Conservation (phyloP, 495 filamentous ascomycete genomes). For the Penicillium verhagenii region DNA sequence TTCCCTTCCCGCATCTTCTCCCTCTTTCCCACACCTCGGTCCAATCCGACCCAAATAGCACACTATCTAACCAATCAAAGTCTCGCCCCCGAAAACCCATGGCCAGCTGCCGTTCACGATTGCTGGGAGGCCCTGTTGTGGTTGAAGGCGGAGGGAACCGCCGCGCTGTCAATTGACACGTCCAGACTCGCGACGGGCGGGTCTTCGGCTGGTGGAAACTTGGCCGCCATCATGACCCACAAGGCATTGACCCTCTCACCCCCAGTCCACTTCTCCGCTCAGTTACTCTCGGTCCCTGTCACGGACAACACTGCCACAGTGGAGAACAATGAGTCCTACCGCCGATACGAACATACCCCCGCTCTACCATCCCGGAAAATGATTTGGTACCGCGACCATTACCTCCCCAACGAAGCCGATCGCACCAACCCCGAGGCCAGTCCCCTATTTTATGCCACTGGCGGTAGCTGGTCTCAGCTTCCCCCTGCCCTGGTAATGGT, state of each 20-base stretch:
- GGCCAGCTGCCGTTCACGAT: constrained; percentile 56
- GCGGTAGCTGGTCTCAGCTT: constrained; percentile 48
- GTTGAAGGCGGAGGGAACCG: constrained; percentile 42
- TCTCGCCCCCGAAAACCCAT: constrained; percentile 56
- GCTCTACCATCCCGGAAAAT: constrained; percentile 55
- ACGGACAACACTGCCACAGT: constrained; percentile 55
- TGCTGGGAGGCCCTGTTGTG: constrained; percentile 58
- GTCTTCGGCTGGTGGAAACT: constrained; percentile 56
- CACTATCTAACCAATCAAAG: no score
- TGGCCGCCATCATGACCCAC: constrained; percentile 55
- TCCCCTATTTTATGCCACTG: constrained; percentile 50
- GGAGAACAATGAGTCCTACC: constrained; percentile 46
- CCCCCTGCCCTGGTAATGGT: constrained; percentile 54
- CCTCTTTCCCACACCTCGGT: no score
- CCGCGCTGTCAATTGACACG: constrained; percentile 41
- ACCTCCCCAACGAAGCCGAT: constrained; percentile 47
- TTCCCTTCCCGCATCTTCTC: no score
- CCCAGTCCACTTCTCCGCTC: constrained; percentile 44
- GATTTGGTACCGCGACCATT: constrained; percentile 59
- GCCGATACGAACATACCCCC: constrained; percentile 47
- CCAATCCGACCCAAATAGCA: no score
- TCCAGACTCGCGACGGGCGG: constrained; percentile 52
- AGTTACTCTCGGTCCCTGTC: constrained; percentile 58
- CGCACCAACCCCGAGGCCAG: constrained; percentile 53
- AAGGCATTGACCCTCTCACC: constrained; percentile 45